Conservation (phyloP, 176 grass and related monocot species). For the Ensete ventricosum region DNA sequence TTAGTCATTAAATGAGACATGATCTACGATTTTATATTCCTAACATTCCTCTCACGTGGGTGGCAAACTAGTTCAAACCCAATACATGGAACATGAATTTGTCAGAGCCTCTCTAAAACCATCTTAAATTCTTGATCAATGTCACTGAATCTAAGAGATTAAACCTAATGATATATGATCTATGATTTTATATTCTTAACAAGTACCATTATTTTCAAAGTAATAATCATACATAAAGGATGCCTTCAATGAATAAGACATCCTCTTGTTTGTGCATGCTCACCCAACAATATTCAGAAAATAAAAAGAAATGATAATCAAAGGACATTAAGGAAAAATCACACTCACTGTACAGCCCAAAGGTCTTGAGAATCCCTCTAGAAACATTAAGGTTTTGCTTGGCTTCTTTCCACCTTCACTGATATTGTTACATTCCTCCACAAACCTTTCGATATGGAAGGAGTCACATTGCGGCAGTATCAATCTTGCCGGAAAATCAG, state of each 20-base stretch:
- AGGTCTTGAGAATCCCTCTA: slow-evolving; percentile 68
- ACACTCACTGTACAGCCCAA: slow-evolving; percentile 70
- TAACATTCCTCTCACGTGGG: too few species aligned
- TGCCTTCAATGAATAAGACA: neutral
- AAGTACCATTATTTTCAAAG: neutral
- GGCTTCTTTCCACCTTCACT: slow-evolving; percentile 51
- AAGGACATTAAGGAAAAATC: slow-evolving; percentile 8
- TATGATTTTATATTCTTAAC: too few species aligned
- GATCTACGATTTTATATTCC: too few species aligned
- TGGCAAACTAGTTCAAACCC: too few species aligned
- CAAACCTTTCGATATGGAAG: slow-evolving; percentile 71
- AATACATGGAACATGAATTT: too few species aligned
- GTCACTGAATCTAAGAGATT: too few species aligned
- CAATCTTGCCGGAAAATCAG: slow-evolving; percentile 49
- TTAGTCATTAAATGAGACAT: too few species aligned
- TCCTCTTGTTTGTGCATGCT: neutral
- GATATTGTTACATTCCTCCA: slow-evolving; percentile 52
- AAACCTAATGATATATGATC: too few species aligned
- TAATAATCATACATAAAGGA: neutral
- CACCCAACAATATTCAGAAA: neutral
- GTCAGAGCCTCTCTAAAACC: too few species aligned
- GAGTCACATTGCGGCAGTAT: slow-evolving; percentile 61
- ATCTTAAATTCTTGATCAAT: too few species aligned
- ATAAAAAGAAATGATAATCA: neutral
- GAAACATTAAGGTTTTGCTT: slow-evolving; percentile 76